Base-by-base conservation (phyloP, 73 alveolate genomes). In the Paramecium bursaria region DNA sequence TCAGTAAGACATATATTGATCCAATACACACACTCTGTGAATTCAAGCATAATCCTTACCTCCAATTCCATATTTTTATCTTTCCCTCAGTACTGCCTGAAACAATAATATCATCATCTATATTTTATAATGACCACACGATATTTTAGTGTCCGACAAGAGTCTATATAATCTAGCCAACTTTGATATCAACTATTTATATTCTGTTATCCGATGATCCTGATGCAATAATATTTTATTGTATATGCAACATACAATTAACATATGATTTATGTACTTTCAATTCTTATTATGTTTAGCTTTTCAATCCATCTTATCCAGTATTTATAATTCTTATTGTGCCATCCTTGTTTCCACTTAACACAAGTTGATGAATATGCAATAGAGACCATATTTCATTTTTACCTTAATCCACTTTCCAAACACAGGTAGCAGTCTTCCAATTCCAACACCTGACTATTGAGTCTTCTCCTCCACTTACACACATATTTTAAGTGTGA, bases 51-150 rank as follows among this genome's bases (percentile, higher is more conserved):
- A 15, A 26, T 25, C 82, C 35, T 21, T 67, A 22, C 2, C 44
- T 67, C 82, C 82, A 67, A 67, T 67, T 42, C 82, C 82, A 67
- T 35, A 67, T 67, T 67, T 67, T 67, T 3, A 67, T 67, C 55
- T 67, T 67, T 21, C 82, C 82, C 14, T 67, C 82, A 31, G 82
- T 67, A 39, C 82, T 67, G 2, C 50, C 33, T 15, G 82, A 67
- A 1, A 57, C 82, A 9, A 67, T 67, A 14, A 57, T 67, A 0
- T 67, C 55, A 33, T 42, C 82, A 67, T 67, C 82, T 17, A 67
- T 67, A 25, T 39, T 42, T 67, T 67, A 15, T 0, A 67, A 15
- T 15, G 60, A 33, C 82, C 82, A 67, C 19, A 67, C 82, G 1
- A 67, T 67, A 67, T 67, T 67, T 42, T 7, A 33, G 21, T 67